A percentile compares a stretch with the other conserved stretches of the same genome.
These are phyloP conservation scores for Pluteus cervinus DNA, from an alignment of 768 basidiomycete species.

Conservation along the genomic window DNA sequence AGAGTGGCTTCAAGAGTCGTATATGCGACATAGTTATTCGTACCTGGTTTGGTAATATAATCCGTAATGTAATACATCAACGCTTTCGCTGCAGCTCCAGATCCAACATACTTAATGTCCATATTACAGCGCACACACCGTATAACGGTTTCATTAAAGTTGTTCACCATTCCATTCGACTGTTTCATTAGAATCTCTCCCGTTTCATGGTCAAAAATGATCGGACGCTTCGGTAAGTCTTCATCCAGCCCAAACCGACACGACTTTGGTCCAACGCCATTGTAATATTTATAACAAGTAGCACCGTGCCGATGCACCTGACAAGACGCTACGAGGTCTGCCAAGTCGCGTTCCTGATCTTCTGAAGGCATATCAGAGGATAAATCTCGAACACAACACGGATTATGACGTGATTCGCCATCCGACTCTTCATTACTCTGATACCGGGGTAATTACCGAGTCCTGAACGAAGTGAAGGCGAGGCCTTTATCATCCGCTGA, in stretches of 20 bases:
- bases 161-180: conserved; percentile 35
- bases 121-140: conserved; percentile 34
- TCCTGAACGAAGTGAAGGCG: too few species aligned
- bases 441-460: too few species aligned
- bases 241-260: conserved; percentile 26
- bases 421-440: too few species aligned
- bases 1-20: conserved; percentile 30
- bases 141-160: conserved; percentile 35
- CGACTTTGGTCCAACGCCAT: conserved; percentile 13
- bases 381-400: too few species aligned
- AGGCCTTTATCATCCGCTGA: too few species aligned
- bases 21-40: conserved; percentile 35
- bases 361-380: too few species aligned
- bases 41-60: conserved; percentile 39
- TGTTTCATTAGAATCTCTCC: conserved; percentile 24
- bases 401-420: too few species aligned
- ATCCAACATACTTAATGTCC: conserved; percentile 41
- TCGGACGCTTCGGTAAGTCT: conserved; percentile 8
- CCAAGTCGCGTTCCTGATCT: too few species aligned
- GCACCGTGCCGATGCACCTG: conserved; percentile 23
- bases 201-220: conserved; percentile 20
- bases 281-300: conserved; percentile 35
- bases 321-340: too few species aligned
- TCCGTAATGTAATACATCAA: conserved; percentile 41
- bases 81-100: conserved; percentile 34